Evolutionary conservation across 2,329 filamentous ascomycete species (phyloP), one percentile per base, ranked within the genome.

Genomic region (Gnomoniopsis sp.): DNA sequence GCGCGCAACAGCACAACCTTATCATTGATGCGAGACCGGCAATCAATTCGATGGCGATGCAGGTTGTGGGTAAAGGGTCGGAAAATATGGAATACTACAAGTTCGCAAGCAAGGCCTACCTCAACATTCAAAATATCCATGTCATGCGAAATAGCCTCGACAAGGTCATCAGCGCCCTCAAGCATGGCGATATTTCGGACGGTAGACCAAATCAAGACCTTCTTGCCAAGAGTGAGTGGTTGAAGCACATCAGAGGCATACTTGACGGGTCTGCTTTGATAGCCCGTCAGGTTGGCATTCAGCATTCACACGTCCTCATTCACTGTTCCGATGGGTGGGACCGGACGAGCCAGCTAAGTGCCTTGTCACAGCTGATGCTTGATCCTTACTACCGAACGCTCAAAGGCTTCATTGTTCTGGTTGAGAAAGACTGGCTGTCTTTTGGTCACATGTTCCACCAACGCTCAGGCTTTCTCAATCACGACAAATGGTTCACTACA

Each of bases 301-400:
- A 91, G 64, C 93, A 97, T 69, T 96, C 93, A 1, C 92, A 99
- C 71, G 93, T 96, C 12, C 78, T 99, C 49, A 96, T 99, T 51
- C 95, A 99, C 74, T 99, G 95, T 74, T 98, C 95, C 2, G 95
- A 99, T 73, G 95, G 95, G 3, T 99, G 95, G 95, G 95, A 99
- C 74, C 88, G 95, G 53, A 99, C 95, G 8, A 93, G 92, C 68
- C 95, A 99, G 75, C 82, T 99, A 53, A 96, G 93, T 68, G 92
- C 93, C 4, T 76, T 99, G 58, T 88, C 92, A 57, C 93, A 99
- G 74, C 82, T 99, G 43, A 93, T 96, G 78, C 82, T 99, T 10
- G 95, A 99, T 69, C 95, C 95, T 0, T 97, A 96, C 73, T 99
- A 92, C 72, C 86, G 95, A 53, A 98, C 95, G 0, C 78, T 99